These are phyloP conservation scores for Xylaria sp. DNA, from an alignment of 2,329 filamentous ascomycete genomes.

Conservation along the genomic window DNA sequence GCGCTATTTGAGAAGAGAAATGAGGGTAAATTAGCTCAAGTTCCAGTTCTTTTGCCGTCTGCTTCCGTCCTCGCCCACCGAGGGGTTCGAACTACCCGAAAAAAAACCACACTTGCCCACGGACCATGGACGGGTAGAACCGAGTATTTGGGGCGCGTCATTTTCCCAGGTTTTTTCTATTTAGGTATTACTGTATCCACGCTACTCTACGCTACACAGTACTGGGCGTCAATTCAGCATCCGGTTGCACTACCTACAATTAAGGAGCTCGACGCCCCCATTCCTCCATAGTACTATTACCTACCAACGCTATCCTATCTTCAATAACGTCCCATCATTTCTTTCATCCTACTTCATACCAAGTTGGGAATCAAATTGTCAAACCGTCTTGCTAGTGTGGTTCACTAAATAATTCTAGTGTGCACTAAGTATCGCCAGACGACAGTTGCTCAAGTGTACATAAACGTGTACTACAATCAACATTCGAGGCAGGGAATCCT, in stretches of 20 bases:
- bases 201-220: neutral
- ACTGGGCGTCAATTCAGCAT: neutral
- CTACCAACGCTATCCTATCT: neutral
- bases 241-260: neutral
- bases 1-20: constrained; percentile 2
- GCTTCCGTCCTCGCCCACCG: constrained; percentile 20
- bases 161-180: constrained; percentile 10
- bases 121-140: constrained; percentile 25
- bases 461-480: neutral
- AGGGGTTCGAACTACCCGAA: neutral
- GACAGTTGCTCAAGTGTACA: neutral
- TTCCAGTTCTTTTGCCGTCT: neutral
- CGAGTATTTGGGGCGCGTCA: constrained; percentile 22
- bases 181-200: constrained; percentile 13
- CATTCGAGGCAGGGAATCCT: constrained; percentile 3
- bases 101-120: constrained; percentile 20
- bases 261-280: neutral
- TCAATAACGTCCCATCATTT: neutral
- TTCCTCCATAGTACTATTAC: too few species aligned
- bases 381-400: too few species aligned
- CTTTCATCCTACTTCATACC: constrained; percentile 4
- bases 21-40: constrained; percentile 29
- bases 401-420: too few species aligned
- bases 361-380: neutral
- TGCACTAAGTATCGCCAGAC: neutral